These are phyloP conservation scores for Aciculosporium take DNA, from an alignment of 2,329 filamentous ascomycete genomes.

Conservation along the genomic window DNA sequence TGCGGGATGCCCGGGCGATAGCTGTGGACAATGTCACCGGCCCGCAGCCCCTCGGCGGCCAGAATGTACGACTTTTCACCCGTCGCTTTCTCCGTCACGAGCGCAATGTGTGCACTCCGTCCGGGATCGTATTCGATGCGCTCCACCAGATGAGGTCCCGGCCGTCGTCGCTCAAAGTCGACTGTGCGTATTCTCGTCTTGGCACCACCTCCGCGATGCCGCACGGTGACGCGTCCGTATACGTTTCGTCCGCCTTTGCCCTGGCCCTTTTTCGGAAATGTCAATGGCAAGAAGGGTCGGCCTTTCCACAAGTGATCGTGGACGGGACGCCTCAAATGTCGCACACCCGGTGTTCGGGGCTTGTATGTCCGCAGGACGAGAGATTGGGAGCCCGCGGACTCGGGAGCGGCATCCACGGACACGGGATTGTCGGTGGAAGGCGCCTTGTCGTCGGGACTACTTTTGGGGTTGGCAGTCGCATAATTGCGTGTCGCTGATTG, in stretches of 20 bases:
- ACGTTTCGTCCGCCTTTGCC: conserved; percentile 87
- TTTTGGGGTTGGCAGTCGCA: conserved; percentile 15
- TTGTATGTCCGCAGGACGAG: conserved; percentile 69
- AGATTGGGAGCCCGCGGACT: conserved; percentile 18
- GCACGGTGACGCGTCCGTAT: conserved; percentile 69
- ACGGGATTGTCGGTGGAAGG: conserved; percentile 12
- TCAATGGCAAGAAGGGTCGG: conserved; percentile 66
- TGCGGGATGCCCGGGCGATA: conserved; percentile 81
- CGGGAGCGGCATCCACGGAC: conserved; percentile 7
- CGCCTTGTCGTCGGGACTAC: conserved; percentile 7
- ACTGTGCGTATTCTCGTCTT: conserved; percentile 86
- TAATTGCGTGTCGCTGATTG: conserved; percentile 17
- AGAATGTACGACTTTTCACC: conserved; percentile 78
- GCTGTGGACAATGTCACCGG: conserved; percentile 83
- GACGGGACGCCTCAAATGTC: conserved; percentile 81
- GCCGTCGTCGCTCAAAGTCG: conserved; percentile 67
- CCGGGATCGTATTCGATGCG: conserved; percentile 94
- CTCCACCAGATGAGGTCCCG: conserved; percentile 78
- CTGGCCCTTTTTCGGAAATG: conserved; percentile 84
- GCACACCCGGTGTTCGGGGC: conserved; percentile 79
- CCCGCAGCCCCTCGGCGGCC: conserved; percentile 85
- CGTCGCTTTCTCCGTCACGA: conserved; percentile 62
- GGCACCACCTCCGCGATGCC: conserved; percentile 82
- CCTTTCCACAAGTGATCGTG: conserved; percentile 98
- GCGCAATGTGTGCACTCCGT: conserved; percentile 81